phyloP scores from a whole-genome alignment of 2,329 filamentous ascomycete genomes.

The Hirsutella minnesotensis region DNA sequence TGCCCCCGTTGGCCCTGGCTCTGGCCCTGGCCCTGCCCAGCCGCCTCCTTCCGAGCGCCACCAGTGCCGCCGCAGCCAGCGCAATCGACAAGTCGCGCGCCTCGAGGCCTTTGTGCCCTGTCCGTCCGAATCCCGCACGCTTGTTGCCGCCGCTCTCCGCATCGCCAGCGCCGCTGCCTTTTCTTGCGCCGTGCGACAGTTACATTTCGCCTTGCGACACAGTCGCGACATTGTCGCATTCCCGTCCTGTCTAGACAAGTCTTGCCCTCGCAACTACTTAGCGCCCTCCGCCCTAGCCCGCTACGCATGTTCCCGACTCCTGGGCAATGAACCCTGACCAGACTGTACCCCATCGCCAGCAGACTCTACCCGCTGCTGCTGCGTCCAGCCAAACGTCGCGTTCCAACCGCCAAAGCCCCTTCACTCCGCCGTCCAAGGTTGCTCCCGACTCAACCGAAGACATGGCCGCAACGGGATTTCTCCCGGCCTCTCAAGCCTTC shows the following conservation, averaged over 20 bases:
- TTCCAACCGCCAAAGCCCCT: constrained; percentile 20
- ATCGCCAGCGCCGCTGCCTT: background rate
- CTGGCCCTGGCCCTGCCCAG: background rate
- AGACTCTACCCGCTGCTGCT: constrained; percentile 13
- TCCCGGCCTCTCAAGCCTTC: constrained; percentile 27
- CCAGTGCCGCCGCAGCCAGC: constrained; percentile 1
- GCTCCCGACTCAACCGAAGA: constrained; percentile 14
- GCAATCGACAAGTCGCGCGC: constrained; percentile 1
- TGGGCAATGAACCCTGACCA: constrained; percentile 18
- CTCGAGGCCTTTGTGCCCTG: background rate
- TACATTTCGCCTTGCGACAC: background rate
- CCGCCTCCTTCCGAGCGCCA: constrained; percentile 2
- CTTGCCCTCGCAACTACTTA: background rate
- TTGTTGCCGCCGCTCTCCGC: background rate
- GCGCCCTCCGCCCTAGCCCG: background rate
- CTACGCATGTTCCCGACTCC: constrained; percentile 14
- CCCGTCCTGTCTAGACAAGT: background rate
- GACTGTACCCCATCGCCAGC: constrained; percentile 8
- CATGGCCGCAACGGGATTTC: constrained; percentile 34
- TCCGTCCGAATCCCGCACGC: background rate
- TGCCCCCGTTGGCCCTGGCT: background rate
- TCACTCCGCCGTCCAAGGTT: constrained; percentile 14
- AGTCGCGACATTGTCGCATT: constrained; percentile 3
- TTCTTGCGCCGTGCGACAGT: constrained; percentile 1
- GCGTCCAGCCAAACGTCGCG: constrained; percentile 5